phyloP scores from a whole-genome alignment of 1,284 basidiomycete species.

The Puccinia triticina region DNA sequence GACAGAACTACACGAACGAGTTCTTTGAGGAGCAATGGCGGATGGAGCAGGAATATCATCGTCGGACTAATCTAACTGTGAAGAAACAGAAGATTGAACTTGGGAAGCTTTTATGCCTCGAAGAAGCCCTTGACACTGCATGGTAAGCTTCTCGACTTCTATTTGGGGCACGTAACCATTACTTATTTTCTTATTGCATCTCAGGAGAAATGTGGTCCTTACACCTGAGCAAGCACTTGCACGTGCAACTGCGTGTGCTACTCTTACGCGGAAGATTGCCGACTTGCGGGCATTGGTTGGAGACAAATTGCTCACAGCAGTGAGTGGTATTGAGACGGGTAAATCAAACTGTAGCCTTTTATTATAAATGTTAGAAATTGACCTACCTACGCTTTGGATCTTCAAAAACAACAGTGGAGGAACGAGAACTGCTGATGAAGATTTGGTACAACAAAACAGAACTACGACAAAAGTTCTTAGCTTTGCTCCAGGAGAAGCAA shows the following conservation, averaged over 20 bases:
- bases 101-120: background rate
- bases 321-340: background rate
- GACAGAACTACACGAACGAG: background rate
- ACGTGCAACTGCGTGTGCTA: background rate
- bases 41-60: background rate
- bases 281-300: background rate
- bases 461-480: background rate
- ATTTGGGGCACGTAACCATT: background rate
- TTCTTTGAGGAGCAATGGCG: background rate
- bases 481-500: slow-evolving; percentile 4
- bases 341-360: background rate
- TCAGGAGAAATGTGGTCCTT: background rate
- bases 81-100: slow-evolving; percentile 4
- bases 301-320: background rate
- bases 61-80: too few relatives aligned
- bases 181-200: background rate
- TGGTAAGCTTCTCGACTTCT: slow-evolving; percentile 24
- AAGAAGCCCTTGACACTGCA: background rate
- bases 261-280: background rate
- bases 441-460: slow-evolving; percentile 8
- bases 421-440: background rate
- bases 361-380: too few relatives aligned
- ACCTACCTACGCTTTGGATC: background rate
- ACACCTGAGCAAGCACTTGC: slow-evolving; percentile 13
- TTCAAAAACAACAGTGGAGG: background rate